Percentiles rank a stretch among this genome's conserved stretches.
Evolutionary conservation across 164 flowering plant species (phyloP).

Genomic region (Nymphaea thermarum): DNA sequence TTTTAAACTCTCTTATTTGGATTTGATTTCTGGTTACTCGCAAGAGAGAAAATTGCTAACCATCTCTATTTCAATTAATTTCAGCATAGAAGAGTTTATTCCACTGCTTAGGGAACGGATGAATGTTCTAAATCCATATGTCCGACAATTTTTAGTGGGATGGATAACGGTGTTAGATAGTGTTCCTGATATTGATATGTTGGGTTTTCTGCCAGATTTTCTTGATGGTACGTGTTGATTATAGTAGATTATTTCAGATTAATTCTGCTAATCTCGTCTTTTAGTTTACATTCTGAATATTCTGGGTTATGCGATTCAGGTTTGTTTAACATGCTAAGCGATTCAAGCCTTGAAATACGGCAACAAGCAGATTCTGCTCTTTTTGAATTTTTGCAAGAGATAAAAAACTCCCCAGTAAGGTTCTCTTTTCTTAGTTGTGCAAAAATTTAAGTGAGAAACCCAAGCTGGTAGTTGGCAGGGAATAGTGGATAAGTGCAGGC

Average conservation of each 20-base stretch:
- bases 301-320: conserved; percentile 33
- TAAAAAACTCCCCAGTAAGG: conserved; percentile 95
- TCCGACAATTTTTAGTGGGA: conserved; percentile 96
- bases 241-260: background rate
- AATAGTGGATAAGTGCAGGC: too few species aligned
- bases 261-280: background rate
- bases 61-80: background rate
- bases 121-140: conserved; percentile 85
- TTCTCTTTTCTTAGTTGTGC: background rate
- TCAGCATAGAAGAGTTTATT: conserved; percentile 97
- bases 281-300: background rate
- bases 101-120: conserved; percentile 94
- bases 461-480: background rate
- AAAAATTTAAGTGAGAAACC: background rate
- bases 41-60: background rate
- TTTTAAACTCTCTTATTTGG: conserved; percentile 2
- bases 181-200: conserved; percentile 98
- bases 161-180: conserved; percentile 99
- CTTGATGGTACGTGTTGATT: conserved; percentile 68
- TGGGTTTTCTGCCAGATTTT: conserved; percentile 99
- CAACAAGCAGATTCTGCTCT: conserved; percentile 99
- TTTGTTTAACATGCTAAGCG: conserved; percentile 93
- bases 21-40: background rate
- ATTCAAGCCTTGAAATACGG: conserved; percentile 90
- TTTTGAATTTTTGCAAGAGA: conserved; percentile 96